Conservation (phyloP, 345 rosid genomes). For the Eucalyptus albens region DNA sequence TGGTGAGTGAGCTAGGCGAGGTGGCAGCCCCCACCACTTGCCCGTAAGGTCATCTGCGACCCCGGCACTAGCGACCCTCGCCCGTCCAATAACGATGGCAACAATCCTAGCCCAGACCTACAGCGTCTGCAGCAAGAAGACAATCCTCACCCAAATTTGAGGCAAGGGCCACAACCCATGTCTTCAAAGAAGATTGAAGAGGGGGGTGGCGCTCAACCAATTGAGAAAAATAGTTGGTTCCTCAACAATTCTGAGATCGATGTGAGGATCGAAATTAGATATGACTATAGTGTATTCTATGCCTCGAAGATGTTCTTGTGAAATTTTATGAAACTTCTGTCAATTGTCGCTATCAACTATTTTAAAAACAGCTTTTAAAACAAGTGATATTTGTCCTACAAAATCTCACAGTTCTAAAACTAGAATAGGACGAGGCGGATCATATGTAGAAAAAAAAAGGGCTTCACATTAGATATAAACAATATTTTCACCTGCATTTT, state of each 20-base stretch:
- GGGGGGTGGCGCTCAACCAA: not conserved
- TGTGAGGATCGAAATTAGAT: not conserved
- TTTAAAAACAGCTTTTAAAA: too few species aligned
- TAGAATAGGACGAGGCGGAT: too few species aligned
- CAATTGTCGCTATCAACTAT: too few species aligned
- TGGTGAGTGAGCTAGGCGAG: too few species aligned
- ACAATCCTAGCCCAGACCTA: not conserved
- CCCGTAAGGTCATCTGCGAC: fast-evolving
- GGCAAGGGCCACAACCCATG: not conserved
- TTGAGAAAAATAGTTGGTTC: not conserved
- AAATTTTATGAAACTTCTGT: fast-evolving
- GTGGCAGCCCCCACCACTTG: too few species aligned
- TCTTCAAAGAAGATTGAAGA: not conserved
- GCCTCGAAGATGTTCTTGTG: not conserved
- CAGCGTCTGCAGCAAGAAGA: not conserved
- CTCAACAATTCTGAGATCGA: too few species aligned
- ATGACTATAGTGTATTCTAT: not conserved
- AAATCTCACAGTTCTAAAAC: too few species aligned
- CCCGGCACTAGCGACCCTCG: not conserved
- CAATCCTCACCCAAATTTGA: too few species aligned
- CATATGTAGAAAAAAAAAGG: too few species aligned
- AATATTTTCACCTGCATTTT: too few species aligned
- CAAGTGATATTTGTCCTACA: too few species aligned
- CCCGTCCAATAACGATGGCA: fast-evolving
- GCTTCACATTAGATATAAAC: too few species aligned